These are phyloP conservation scores for Sanghuangporus weigelae DNA, from an alignment of 1,284 basidiomycete species.

Conservation along the genomic window DNA sequence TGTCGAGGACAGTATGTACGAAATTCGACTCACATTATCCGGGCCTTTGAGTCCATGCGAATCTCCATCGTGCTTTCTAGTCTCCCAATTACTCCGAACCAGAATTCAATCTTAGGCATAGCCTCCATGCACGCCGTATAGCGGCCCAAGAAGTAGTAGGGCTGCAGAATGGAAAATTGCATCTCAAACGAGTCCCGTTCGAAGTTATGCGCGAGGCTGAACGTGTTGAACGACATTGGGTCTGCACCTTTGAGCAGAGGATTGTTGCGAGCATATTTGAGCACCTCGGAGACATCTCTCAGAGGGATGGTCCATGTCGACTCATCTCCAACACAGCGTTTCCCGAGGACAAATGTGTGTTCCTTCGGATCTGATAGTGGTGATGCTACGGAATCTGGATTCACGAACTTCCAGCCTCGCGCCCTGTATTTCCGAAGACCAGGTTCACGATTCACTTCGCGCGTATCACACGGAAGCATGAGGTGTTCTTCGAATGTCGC, in stretches of 20 bases:
- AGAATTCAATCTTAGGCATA: neutral
- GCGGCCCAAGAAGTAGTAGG: neutral
- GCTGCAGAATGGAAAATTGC: neutral
- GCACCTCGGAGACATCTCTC: neutral
- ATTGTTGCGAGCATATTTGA: neutral
- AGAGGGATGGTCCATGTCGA: conserved; percentile 7
- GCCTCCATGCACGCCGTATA: conserved; percentile 4
- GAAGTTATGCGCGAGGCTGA: neutral
- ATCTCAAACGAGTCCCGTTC: neutral
- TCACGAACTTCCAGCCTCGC: conserved; percentile 1
- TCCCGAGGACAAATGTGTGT: neutral
- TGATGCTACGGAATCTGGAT: neutral
- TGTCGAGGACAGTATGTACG: too few relatives aligned
- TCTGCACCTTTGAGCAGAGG: neutral
- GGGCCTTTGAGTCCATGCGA: neutral
- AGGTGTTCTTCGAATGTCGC: conserved; percentile 10
- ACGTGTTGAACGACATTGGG: conserved; percentile 2
- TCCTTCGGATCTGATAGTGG: neutral
- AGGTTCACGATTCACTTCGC: neutral
- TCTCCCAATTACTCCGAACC: neutral
- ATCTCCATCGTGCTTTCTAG: neutral
- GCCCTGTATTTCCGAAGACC: conserved; percentile 1
- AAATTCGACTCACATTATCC: neutral
- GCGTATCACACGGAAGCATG: neutral
- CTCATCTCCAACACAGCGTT: conserved; percentile 9